Evolutionary conservation across 2,329 filamentous ascomycete species (phyloP), one percentile per base, ranked within the genome.

Genomic region (Colletotrichum endophyticum): DNA sequence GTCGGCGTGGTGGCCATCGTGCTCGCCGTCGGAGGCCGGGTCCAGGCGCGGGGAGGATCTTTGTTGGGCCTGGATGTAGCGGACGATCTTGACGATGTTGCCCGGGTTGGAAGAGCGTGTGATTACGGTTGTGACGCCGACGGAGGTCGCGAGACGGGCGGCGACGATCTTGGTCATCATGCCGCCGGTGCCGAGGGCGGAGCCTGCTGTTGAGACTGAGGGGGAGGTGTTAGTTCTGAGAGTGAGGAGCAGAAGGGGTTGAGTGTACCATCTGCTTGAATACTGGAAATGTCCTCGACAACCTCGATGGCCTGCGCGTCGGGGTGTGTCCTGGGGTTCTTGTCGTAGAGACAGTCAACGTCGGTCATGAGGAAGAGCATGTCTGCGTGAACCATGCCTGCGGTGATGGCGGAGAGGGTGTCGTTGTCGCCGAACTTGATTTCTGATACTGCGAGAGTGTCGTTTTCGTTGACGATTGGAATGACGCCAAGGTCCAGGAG

Each of bases 371-470:
- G 90, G 86, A 99, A 99, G 12, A 99, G 90, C 81, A 98, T 95
- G 82, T 99, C 96, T 67, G 97, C 97, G 81, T 98, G 95, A 25
- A 99, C 95, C 96, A 99, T 99, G 79, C 95, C 97, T 1, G 97
- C 95, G 1, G 97, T 98, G 80, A 99, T 98, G 73, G 97, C 97
- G 15, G 96, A 98, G 63, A 99, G 89, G 3, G 97, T 99, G 85
- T 99, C 97, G 81, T 99, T 99, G 88, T 99, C 97, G 79, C 97
- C 97, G 83, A 99, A 99, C 88, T 99, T 99, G 87, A 99, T 99
- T 90, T 99, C 97, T 61, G 96, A 95, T 79, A 99, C 97, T 28
- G 96, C 95, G 71, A 99, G 88, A 4, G 97, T 99, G 84, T 99
- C 97, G 85, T 99, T 99, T 86, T 99, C 97, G 82, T 99, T 99